Evolutionary conservation across 371 early-diverging fungal species (phyloP).

Genomic region (Mucor indicus): DNA sequence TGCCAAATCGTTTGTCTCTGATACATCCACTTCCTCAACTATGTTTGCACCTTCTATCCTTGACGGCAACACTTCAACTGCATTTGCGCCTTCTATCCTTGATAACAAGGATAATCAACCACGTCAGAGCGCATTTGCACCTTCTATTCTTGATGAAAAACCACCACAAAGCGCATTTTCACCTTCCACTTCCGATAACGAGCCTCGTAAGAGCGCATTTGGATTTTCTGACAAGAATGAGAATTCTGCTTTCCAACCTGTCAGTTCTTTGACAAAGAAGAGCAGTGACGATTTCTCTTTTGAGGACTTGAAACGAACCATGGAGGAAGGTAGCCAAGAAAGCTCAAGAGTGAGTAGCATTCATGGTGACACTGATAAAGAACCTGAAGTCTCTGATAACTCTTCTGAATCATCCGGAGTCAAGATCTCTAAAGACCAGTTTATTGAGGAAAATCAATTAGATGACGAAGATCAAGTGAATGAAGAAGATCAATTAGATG

Average conservation of each 20-base stretch:
- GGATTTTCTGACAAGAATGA: no score
- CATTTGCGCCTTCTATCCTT: not conserved
- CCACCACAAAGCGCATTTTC: not conserved
- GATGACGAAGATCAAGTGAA: not conserved
- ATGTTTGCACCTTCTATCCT: conserved; percentile 1
- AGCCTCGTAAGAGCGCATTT: no score
- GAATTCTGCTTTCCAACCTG: no score
- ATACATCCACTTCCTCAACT: not conserved
- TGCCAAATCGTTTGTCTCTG: conserved; percentile 7
- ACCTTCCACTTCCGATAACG: not conserved
- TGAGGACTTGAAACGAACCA: not conserved
- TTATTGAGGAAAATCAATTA: not conserved
- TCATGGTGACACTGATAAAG: no score
- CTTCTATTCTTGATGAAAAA: not conserved
- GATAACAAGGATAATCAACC: no score
- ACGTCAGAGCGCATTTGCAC: no score
- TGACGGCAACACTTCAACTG: not conserved
- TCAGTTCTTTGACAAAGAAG: no score
- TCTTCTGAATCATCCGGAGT: not conserved
- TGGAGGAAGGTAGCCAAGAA: conserved; percentile 3
- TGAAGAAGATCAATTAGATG: not conserved
- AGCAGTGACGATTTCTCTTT: conserved; percentile 2
- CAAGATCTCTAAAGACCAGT: no score
- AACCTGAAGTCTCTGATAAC: not conserved
- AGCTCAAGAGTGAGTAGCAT: not conserved